phyloP scores from a whole-genome alignment of 2,329 filamentous ascomycete genomes.

The Rutstroemia sp. region DNA sequence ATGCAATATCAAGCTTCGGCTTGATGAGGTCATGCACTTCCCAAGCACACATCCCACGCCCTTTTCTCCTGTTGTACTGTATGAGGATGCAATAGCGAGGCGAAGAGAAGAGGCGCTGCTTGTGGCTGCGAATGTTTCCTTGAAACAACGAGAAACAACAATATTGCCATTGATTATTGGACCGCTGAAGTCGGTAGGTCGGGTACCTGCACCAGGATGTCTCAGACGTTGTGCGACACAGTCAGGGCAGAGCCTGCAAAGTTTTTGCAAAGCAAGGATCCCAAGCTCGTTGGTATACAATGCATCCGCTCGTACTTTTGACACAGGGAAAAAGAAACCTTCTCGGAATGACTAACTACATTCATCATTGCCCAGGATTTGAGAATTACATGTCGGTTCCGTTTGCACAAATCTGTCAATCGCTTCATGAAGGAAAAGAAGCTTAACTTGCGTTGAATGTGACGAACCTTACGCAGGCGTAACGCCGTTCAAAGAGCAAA shows the following conservation, averaged over 20 bases:
- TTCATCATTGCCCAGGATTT: not conserved
- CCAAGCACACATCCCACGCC: not conserved
- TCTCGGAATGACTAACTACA: not conserved
- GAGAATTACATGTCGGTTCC: not conserved
- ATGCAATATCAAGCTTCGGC: not conserved
- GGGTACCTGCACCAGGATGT: conserved; percentile 9
- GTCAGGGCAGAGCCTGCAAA: conserved; percentile 4
- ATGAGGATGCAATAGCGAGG: conserved; percentile 2
- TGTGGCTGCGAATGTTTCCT: not conserved
- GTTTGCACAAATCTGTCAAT: conserved; percentile 3
- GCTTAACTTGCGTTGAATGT: not conserved
- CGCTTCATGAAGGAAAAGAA: not conserved
- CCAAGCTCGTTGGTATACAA: not conserved
- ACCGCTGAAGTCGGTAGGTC: conserved; percentile 5
- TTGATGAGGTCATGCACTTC: conserved; percentile 2
- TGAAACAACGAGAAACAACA: conserved; percentile 9
- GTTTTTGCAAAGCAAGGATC: not conserved
- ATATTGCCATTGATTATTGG: conserved; percentile 8
- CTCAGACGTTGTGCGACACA: conserved; percentile 7
- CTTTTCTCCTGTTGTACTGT: not conserved
- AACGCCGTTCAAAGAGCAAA: not conserved
- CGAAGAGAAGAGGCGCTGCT: not conserved
- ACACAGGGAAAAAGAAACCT: not conserved
- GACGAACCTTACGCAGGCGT: not conserved
- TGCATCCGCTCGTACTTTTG: not conserved